Base-by-base conservation (phyloP, 495 filamentous ascomycete genomes). In the Annulohypoxylon nitens region DNA sequence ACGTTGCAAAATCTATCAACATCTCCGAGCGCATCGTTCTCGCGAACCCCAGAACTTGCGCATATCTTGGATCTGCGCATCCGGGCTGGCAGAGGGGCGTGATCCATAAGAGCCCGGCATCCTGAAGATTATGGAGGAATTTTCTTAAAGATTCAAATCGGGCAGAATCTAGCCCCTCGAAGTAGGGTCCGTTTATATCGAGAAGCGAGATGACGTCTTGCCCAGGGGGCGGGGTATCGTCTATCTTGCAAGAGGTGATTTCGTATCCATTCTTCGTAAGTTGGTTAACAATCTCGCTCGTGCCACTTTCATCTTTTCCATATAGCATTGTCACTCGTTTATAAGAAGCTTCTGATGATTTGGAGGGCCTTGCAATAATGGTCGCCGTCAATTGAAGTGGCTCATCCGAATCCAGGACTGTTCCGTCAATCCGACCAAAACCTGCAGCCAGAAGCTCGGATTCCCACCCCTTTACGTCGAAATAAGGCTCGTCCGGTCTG, bases 11-110 rank as follows among this genome's bases (percentile, higher is more conserved):
- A 16, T 84, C 67, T 0, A 81, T 60, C 1, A 67, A 12, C 6
- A 82, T 23, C 70, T 88, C 86, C 0, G 70, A 61, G 2, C 86
- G 81, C 0, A 85, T 50, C 6, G 82, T 81, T 9, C 86, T 75
- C 2, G 81, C 78, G 0, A 84, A 2, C 0, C 86, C 86, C 7
- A 85, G 39, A 0, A 82, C 70, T 14, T 80, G 67, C 0, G 61
- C 75, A 65, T 77, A 84, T 2, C 76, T 33, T 0, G 87, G 86
- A 39, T 87, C 79, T 0, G 53, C 14, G 45, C 82, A 84, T 0
- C 58, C 20, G 1, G 78, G 68, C 57, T 87, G 83, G 10, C 70
- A 53, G 0, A 75, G 41, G 0, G 55, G 57, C 2, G 85, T 87
- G 8, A 87, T 14, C 87, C 86, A 88, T 0, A 88, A 37, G 16